Base-by-base conservation (phyloP, 2,329 filamentous ascomycete species). In the Emergomyces africanus region DNA sequence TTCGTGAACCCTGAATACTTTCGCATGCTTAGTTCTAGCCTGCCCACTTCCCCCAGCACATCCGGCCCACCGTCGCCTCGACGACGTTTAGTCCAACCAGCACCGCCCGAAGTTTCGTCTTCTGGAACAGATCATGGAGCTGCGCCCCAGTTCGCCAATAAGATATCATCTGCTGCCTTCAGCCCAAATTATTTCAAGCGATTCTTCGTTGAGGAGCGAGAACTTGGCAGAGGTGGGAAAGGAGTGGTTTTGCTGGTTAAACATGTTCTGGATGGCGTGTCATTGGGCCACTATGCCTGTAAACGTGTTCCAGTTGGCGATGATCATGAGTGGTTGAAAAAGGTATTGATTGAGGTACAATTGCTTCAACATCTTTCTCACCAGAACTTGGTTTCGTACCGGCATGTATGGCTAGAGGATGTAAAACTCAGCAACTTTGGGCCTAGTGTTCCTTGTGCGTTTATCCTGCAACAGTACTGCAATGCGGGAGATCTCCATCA, bases 391-490 rank as follows among this genome's bases (percentile, higher is more conserved):
- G 94, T 99, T 0, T 95, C 91, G 0, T 99, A 99, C 71, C 87
- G 92, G 6, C 94, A 97, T 74, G 94, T 96, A 37, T 99, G 94
- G 94, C 80, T 99, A 18, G 92, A 99, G 71, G 88, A 96, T 70
- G 86, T 87, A 57, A 83, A 87, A 65, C 83, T 95, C 57, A 92
- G 83, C 63, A 86, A 83, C 1, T 99, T 99, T 70, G 88, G 90
- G 0, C 94, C 95, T 0, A 90, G 84, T 58, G 90, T 99, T 0
- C 90, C 90, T 12, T 97, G 92, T 67, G 90, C 92, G 4, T 99
- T 96, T 70, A 99, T 99, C 60, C 80, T 99, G 8, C 94, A 99
- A 70, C 91, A 99, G 69, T 99, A 96, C 68, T 99, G 95, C 76
- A 97, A 99, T 70, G 81, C 86, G 1, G 94, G 94, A 18, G 94